These are phyloP conservation scores for Chamaecyparis obtusa DNA, from an alignment of 75 land plant genomes.

Conservation along the genomic window DNA sequence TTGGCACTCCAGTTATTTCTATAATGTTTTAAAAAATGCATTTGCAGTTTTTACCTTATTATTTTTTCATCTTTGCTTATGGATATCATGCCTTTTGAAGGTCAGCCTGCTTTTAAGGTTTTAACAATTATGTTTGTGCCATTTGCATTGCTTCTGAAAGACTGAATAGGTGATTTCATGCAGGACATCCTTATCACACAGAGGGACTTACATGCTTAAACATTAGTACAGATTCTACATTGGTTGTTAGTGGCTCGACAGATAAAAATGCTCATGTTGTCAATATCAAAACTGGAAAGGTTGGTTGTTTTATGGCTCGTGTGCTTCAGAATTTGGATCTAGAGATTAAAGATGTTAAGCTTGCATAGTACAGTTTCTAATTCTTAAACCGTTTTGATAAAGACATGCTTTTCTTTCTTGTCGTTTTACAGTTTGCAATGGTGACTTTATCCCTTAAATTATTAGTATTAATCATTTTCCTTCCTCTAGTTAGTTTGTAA, in stretches of 20 bases:
- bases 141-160: not conserved
- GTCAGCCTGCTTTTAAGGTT: not conserved
- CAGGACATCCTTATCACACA: constrained; percentile 92
- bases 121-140: not conserved
- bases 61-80: not conserved
- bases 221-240: constrained; percentile 65
- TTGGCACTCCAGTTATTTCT: not conserved
- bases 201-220: constrained; percentile 81
- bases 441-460: not conserved
- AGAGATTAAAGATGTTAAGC: not conserved
- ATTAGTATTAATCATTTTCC: not conserved
- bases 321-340: not conserved
- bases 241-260: constrained; percentile 81
- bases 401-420: not conserved
- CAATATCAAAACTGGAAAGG: constrained; percentile 81
- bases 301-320: constrained; percentile 10
- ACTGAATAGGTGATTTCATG: not conserved
- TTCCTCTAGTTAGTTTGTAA: not conserved
- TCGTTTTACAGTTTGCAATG: not conserved
- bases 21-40: not conserved
- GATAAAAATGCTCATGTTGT: constrained; percentile 75
- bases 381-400: not conserved
- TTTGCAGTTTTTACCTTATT: not conserved
- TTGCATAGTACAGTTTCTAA: not conserved
- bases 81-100: not conserved